These are phyloP conservation scores for Hibiscus tridactylites DNA, from an alignment of 345 rosid species.

Conservation along the genomic window DNA sequence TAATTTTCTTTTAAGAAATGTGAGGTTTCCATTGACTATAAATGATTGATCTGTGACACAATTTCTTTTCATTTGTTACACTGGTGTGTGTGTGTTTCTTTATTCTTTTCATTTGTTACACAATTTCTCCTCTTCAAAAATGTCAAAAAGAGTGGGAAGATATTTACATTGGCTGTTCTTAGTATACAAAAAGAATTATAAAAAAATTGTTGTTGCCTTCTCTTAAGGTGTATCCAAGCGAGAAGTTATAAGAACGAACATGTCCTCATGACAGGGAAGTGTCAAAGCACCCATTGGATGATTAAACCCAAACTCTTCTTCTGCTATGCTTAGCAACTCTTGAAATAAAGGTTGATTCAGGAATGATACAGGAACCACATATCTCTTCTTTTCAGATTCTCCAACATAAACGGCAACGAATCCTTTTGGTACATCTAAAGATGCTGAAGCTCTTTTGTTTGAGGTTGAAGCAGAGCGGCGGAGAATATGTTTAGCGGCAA, in stretches of 20 bases:
- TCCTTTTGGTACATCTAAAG: constrained; percentile 16
- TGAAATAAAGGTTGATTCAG: constrained; percentile 21
- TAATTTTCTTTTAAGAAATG: too few species aligned
- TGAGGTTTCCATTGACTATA: too few species aligned
- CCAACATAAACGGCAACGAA: constrained; percentile 21
- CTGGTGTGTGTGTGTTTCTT: too few species aligned
- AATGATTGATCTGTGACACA: too few species aligned
- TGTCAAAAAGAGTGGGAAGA: too few species aligned
- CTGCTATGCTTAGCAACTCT: constrained; percentile 22
- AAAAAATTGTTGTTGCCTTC: too few species aligned
- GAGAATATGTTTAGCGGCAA: constrained; percentile 16
- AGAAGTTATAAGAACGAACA: constrained; percentile 28
- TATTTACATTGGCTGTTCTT: too few species aligned
- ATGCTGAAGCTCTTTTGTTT: background rate
- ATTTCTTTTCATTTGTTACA: too few species aligned
- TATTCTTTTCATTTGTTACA: too few species aligned
- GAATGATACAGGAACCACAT: constrained; percentile 7
- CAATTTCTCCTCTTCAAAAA: too few species aligned
- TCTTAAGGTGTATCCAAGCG: background rate
- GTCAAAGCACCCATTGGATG: constrained; percentile 27
- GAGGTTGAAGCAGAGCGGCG: background rate
- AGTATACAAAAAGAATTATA: too few species aligned
- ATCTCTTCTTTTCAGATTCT: constrained; percentile 19
- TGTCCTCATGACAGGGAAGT: constrained; percentile 36
- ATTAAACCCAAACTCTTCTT: constrained; percentile 38